A percentile compares a stretch with the other conserved stretches of the same genome.
Evolutionary conservation across 2,329 filamentous ascomycete genomes (phyloP).

Genomic region (Teratosphaeria pseudoeucalypti): DNA sequence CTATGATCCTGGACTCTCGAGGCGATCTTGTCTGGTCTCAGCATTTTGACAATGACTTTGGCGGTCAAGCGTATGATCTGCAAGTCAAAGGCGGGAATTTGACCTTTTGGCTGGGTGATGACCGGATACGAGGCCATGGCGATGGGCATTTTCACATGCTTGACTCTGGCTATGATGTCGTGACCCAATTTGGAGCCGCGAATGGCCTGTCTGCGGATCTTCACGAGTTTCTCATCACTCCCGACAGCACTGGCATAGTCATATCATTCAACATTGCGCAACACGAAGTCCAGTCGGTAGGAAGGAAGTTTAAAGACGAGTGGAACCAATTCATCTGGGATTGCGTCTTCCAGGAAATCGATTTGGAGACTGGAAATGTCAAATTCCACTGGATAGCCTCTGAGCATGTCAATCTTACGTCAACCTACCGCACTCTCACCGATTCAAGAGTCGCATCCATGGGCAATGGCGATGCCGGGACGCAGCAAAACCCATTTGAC

Average conservation of each 20-base stretch:
- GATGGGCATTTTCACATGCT: constrained; percentile 19
- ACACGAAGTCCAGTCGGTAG: constrained; percentile 8
- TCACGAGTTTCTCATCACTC: constrained; percentile 35
- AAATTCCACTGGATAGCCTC: constrained; percentile 49
- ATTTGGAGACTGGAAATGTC: constrained; percentile 42
- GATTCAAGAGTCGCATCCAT: constrained; percentile 8
- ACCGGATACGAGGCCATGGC: constrained; percentile 21
- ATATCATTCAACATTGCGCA: constrained; percentile 26
- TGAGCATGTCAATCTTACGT: constrained; percentile 40
- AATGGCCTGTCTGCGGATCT: constrained; percentile 28
- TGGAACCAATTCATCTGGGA: constrained; percentile 17
- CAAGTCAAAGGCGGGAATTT: constrained; percentile 22
- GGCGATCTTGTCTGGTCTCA: constrained; percentile 17
- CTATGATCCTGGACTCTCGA: constrained; percentile 17
- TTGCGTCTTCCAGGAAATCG: constrained; percentile 27
- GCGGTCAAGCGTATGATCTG: constrained; percentile 19
- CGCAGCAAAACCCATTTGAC: constrained; percentile 39
- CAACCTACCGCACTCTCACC: constrained; percentile 26
- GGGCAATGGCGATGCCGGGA: constrained; percentile 18
- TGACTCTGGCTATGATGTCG: constrained; percentile 21
- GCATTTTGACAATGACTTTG: constrained; percentile 13
- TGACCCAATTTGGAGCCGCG: constrained; percentile 27
- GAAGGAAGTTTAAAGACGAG: constrained; percentile 17
- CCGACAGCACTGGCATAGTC: constrained; percentile 31
- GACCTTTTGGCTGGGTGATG: constrained; percentile 27